A percentile compares a stretch with the other conserved stretches of the same genome.
Conservation (phyloP, 2,329 filamentous ascomycete species). For the Juglanconis juglandina region DNA sequence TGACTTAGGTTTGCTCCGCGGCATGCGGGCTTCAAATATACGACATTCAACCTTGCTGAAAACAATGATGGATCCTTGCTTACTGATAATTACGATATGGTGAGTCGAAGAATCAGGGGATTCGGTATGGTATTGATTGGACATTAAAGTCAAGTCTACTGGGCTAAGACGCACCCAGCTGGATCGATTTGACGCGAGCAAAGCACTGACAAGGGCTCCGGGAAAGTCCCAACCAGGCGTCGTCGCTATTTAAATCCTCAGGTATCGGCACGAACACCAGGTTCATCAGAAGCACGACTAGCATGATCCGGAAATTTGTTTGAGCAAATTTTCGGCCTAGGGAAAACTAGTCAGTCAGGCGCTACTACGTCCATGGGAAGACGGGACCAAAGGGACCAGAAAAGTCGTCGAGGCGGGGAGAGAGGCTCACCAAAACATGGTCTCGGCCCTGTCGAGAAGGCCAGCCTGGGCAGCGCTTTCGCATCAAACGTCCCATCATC, state of each 20-base stretch:
- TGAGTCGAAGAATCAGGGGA: no score
- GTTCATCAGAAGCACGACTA: constrained; percentile 20
- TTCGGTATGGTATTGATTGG: neutral
- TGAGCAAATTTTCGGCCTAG: constrained; percentile 22
- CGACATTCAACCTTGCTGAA: no score
- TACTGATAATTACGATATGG: no score
- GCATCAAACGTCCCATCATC: constrained; percentile 9
- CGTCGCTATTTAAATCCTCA: constrained; percentile 9
- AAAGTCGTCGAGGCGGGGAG: neutral
- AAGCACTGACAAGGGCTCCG: constrained; percentile 14
- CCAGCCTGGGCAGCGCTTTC: constrained; percentile 9
- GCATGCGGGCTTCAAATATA: no score
- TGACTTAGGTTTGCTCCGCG: neutral
- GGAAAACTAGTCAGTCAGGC: neutral
- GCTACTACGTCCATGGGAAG: neutral
- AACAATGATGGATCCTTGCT: no score
- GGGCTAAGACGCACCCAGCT: no score
- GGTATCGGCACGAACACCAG: constrained; percentile 23
- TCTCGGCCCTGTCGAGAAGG: constrained; percentile 2
- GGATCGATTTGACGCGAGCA: neutral
- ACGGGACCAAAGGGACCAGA: neutral
- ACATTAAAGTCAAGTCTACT: neutral
- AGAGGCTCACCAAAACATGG: constrained; percentile 9
- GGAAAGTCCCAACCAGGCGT: constrained; percentile 5
- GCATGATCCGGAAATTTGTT: constrained; percentile 22